These are phyloP conservation scores for Tuber melanosporum DNA, from an alignment of 495 filamentous ascomycete species.

Conservation along the genomic window DNA sequence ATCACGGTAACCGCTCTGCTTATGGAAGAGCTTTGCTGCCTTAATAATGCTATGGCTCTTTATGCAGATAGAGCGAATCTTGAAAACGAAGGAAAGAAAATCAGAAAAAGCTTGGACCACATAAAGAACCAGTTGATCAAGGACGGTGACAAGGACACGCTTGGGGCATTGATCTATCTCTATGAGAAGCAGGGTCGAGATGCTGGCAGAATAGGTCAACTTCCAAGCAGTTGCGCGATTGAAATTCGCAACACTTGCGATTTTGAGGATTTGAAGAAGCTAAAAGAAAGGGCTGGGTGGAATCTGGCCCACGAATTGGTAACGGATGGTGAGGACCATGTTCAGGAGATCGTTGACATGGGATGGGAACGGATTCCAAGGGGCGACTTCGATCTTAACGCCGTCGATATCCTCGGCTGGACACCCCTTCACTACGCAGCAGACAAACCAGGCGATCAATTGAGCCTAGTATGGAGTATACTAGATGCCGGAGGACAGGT, in stretches of 20 bases:
- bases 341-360: background rate
- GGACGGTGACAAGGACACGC: background rate
- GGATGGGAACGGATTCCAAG: background rate
- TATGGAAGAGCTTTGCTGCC: background rate
- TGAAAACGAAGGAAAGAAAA: background rate
- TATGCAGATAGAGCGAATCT: background rate
- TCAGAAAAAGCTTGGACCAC: background rate
- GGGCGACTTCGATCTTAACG: background rate
- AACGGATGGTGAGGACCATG: background rate
- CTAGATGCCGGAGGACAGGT: constrained; percentile 11
- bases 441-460: background rate
- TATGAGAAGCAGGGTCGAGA: background rate
- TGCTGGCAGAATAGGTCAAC: background rate
- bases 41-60: background rate
- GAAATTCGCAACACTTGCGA: background rate
- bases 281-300: background rate
- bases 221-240: background rate
- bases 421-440: constrained; percentile 28
- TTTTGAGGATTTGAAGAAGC: background rate
- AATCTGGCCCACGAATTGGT: background rate
- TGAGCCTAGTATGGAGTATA: background rate
- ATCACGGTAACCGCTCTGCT: background rate
- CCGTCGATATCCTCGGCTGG: constrained; percentile 21
- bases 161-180: background rate
- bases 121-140: background rate